These are phyloP conservation scores for Aspergillus glaucus DNA, from an alignment of 2,329 filamentous ascomycete species.

Conservation along the genomic window DNA sequence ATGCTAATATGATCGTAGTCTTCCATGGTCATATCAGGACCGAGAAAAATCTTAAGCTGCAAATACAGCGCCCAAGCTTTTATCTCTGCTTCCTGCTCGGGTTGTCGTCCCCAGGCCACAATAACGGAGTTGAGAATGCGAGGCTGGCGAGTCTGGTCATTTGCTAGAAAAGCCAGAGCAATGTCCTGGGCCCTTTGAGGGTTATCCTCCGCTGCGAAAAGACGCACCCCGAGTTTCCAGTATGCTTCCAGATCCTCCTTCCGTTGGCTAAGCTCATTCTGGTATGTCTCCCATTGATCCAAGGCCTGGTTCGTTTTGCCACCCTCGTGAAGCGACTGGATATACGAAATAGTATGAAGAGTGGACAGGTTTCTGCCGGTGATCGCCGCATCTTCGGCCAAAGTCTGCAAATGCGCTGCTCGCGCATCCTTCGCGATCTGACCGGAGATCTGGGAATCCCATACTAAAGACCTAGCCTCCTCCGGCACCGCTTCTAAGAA, in stretches of 20 bases:
- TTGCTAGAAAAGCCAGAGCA: constrained; percentile 38
- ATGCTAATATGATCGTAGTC: constrained; percentile 72
- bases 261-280: constrained; percentile 46
- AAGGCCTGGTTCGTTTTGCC: constrained; percentile 57
- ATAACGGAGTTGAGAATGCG: constrained; percentile 59
- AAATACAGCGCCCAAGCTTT: constrained; percentile 64
- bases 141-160: constrained; percentile 38
- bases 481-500: constrained; percentile 53
- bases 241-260: constrained; percentile 34
- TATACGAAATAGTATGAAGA: constrained; percentile 58
- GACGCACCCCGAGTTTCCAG: constrained; percentile 45
- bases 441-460: constrained; percentile 49
- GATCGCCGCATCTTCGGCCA: constrained; percentile 61
- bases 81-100: constrained; percentile 44
- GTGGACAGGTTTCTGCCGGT: constrained; percentile 51
- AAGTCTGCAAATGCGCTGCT: constrained; percentile 55
- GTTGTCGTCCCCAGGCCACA: constrained; percentile 54
- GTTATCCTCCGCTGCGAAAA: constrained; percentile 45
- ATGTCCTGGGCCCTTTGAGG: constrained; percentile 45
- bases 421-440: constrained; percentile 42
- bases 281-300: constrained; percentile 57
- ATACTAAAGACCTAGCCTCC: constrained; percentile 59
- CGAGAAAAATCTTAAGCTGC: constrained; percentile 56
- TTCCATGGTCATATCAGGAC: constrained; percentile 56
- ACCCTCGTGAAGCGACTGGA: constrained; percentile 61